Evolutionary conservation across 2,329 filamentous ascomycete species (phyloP), one percentile per base, ranked within the genome.

Genomic region (Aspergillus tubingensis): DNA sequence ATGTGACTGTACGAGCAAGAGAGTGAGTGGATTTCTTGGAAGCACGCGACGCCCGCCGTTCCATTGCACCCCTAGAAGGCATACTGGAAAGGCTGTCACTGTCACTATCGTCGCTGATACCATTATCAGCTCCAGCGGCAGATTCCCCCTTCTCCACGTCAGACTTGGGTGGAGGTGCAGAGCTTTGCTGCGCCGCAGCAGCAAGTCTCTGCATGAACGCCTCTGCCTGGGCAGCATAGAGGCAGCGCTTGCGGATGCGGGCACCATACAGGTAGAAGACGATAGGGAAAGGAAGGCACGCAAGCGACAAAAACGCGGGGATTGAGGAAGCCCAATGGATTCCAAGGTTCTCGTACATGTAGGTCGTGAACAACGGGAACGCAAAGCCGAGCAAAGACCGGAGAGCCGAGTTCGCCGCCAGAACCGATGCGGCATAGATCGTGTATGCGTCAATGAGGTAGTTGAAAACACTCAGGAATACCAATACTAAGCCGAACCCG

Each of bases 311-410:
- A 66, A 82, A 82, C 0, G 75, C 81, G 0, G 79, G 79, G 19
- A 82, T 68, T 21, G 74, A 76, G 5, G 76, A 77, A 6, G 80
- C 81, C 81, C 80, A 82, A 59, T 81, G 77, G n/a, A 81, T 79
- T 5, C 80, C 80, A 19, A 83, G 69, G 19, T 72, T 69, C 4
- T 72, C 25, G 58, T 80, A 83, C 76, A 83, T 77, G 21, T 78
- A 70, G 1, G 69, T 74, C 5, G 79, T 81, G 70, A 82, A 82
- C 11, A 83, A 69, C 2, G 81, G 81, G 63, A 83, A 82, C 3
- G 73, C 76, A 7, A 80, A 78, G 43, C 79, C 81, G 38, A 80
- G 80, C 19, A 81, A 59, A 1, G 79, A 80, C 25, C 81, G 74
- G 8, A 83, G 64, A 3, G 83, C 74, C 1, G 79, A 76, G 64